These are phyloP conservation scores for Albugo laibachii DNA, from an alignment of 352 stramenopile species.

Conservation along the genomic window DNA sequence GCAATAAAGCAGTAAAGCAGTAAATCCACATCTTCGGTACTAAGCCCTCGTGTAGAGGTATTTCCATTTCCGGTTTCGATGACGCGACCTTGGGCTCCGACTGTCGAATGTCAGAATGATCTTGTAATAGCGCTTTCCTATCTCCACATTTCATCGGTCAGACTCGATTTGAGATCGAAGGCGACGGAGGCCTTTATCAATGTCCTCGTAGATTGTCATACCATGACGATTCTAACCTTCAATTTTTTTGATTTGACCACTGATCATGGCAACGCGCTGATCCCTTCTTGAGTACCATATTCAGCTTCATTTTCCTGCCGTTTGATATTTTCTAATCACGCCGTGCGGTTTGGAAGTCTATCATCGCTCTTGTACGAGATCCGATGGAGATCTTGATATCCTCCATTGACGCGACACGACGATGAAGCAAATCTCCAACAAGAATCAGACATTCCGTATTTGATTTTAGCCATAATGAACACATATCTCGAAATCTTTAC, in stretches of 20 bases:
- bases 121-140: constrained; percentile 37
- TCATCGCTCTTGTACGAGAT: constrained; percentile 63
- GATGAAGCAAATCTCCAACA: constrained; percentile 94
- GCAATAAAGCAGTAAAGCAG: constrained; percentile 43
- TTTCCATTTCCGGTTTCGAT: constrained; percentile 30
- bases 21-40: constrained; percentile 18
- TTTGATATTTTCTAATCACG: constrained; percentile 44
- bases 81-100: constrained; percentile 30
- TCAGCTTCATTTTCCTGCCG: constrained; percentile 68
- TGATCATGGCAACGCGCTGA: constrained; percentile 61
- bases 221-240: constrained; percentile 58
- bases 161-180: constrained; percentile 52
- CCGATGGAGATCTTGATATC: constrained; percentile 84
- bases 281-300: constrained; percentile 76
- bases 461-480: constrained; percentile 44
- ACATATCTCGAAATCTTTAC: constrained; percentile 82
- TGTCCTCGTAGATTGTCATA: constrained; percentile 43
- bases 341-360: constrained; percentile 66
- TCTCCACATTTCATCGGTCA: constrained; percentile 24
- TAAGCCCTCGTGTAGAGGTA: constrained; percentile 60
- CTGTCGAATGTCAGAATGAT: constrained; percentile 32
- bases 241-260: constrained; percentile 69
- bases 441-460: constrained; percentile 97
- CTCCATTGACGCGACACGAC: constrained; percentile 91
- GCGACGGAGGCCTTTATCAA: constrained; percentile 66